Evolutionary conservation across 345 rosid genomes (phyloP).

Genomic region (Camelina hispida): DNA sequence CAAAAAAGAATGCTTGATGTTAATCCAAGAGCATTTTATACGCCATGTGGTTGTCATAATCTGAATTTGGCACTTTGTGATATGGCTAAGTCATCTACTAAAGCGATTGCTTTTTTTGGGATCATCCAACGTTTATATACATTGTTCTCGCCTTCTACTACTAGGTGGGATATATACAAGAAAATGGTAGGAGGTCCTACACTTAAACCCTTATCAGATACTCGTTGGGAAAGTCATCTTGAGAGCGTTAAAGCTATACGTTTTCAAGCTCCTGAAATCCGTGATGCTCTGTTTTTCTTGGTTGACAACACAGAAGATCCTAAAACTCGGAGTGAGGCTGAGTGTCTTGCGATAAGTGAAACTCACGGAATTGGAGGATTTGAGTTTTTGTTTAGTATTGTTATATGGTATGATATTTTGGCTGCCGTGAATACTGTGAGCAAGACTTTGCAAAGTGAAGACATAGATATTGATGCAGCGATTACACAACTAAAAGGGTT

Average conservation of each 20-base stretch:
- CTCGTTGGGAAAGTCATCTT: background rate
- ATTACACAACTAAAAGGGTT: background rate
- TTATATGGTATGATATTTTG: slow-evolving; percentile 3
- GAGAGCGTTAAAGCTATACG: background rate
- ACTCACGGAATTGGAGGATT: slow-evolving; percentile 13
- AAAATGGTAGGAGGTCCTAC: background rate
- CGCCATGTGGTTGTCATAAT: too few relatives aligned
- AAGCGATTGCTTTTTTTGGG: too few relatives aligned
- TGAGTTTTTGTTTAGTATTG: background rate
- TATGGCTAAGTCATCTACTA: too few relatives aligned
- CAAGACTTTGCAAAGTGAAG: background rate
- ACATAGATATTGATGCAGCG: background rate
- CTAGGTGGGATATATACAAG: background rate
- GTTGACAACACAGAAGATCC: background rate
- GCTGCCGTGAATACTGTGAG: background rate
- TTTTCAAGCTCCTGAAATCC: background rate
- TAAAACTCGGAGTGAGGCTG: background rate
- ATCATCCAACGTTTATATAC: background rate
- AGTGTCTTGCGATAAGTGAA: background rate
- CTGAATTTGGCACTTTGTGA: too few relatives aligned
- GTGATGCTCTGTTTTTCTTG: background rate
- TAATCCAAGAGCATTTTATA: too few relatives aligned
- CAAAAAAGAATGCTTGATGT: too few relatives aligned
- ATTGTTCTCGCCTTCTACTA: background rate
- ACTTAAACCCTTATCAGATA: background rate